Base-by-base conservation (phyloP, 345 rosid genomes). In the Eutrema heterophyllum region DNA sequence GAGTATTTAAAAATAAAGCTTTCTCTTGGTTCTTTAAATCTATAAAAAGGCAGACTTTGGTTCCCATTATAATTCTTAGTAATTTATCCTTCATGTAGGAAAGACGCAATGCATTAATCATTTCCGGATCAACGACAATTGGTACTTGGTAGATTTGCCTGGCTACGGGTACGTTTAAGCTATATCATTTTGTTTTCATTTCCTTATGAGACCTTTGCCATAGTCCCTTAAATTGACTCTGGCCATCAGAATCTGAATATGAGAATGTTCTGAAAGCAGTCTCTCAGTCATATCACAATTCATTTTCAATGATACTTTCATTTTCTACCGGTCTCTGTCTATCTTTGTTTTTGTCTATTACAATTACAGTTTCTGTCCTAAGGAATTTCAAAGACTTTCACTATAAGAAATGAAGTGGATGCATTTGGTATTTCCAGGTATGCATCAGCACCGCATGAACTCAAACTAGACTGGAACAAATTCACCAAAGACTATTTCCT, bases 61-160 rank as follows among this genome's bases (percentile, higher is more conserved):
- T 33, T 68, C 40, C 26, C 16, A 12, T 55, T 71, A 64, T 62
- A 69, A 38, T 26, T 18, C 32, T 14, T 44, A 44, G 45, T 41
- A 11, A 15, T 33, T 2, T 69, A 46, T 72, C 33, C 51, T 45
- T 29, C 79, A 73, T 71, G 73, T 58, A 94, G 99, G 99, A 81
- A 94, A 94, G 84, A 94, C 97, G 7, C 97, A 91, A 50, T 94
- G 99, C 85, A 94, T 94, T 72, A 94, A 94, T 80, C 99, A 94
- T 83, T 94, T 94, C 73, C 85, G 92, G 78, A 79, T 94, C 70
- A 94, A 94, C 71, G 91, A 84, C 80, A 84, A 78, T 74, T 94
- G 99, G 99, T 89, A 85, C 84, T 73, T 94, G 75, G 99, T 94
- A 75, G 97, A 94, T 84, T 88, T 94, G 79, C 99, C 99, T 69